Evolutionary conservation across 768 basidiomycete genomes (phyloP).

Genomic region (Pluteus cervinus): DNA sequence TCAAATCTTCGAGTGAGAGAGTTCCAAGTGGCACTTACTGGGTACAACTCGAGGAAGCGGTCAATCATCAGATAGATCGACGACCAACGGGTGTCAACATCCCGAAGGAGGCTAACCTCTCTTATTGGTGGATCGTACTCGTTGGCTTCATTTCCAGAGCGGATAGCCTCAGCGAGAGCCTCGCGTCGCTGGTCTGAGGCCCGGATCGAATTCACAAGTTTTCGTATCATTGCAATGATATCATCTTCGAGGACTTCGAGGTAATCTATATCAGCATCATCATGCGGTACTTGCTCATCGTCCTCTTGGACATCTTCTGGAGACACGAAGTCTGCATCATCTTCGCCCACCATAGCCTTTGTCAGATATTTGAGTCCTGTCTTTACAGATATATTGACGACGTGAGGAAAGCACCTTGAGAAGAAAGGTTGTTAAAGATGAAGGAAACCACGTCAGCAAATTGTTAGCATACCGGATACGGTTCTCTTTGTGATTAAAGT

Average conservation of each 20-base stretch:
- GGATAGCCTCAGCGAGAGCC: conserved; percentile 18
- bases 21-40: conserved; percentile 15
- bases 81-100: conserved; percentile 29
- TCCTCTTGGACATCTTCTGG: no score
- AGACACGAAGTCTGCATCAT: no score
- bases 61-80: conserved; percentile 29
- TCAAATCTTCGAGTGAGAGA: conserved; percentile 4
- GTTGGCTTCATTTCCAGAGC: conserved; percentile 17
- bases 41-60: conserved; percentile 22
- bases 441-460: no score
- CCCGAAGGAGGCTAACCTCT: conserved; percentile 20
- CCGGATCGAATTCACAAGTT: conserved; percentile 23
- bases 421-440: no score
- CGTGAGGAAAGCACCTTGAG: no score
- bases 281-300: no score
- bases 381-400: no score
- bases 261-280: no score
- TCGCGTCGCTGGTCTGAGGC: conserved; percentile 23
- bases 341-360: no score
- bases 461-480: no score
- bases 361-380: no score
- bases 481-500: no score
- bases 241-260: conserved; percentile 6
- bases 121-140: conserved; percentile 9
- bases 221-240: conserved; percentile 14